These are phyloP conservation scores for Paracoccidioides brasiliensis DNA, from an alignment of 2,329 filamentous ascomycete genomes.

Conservation along the genomic window DNA sequence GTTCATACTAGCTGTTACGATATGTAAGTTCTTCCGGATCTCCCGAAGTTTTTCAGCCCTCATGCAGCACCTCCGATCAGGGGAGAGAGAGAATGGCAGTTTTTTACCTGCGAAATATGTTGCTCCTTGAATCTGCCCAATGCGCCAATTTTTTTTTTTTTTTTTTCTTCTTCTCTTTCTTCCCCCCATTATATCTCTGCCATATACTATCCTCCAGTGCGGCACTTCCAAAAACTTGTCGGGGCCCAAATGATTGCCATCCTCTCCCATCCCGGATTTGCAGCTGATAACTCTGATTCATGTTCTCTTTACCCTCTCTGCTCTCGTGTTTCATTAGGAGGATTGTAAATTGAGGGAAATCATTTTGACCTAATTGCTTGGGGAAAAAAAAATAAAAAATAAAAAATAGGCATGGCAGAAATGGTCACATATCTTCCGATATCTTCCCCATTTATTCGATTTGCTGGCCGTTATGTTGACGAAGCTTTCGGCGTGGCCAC, in stretches of 20 bases:
- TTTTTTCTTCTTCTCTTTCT: no score
- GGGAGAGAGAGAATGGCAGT: not conserved
- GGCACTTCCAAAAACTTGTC: constrained; percentile 1
- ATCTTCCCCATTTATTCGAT: constrained; percentile 34
- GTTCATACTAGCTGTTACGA: constrained; percentile 33
- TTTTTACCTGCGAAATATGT: not conserved
- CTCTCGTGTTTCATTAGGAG: not conserved
- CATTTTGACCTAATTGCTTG: not conserved
- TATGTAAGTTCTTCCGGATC: constrained; percentile 25
- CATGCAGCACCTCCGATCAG: not conserved
- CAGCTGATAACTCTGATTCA: no score
- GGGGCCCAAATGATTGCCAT: not conserved
- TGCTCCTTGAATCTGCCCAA: not conserved
- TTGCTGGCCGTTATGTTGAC: constrained; percentile 37
- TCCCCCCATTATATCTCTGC: no score
- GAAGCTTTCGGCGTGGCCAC: constrained; percentile 36
- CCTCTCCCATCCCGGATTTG: not conserved
- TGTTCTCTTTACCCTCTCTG: not conserved
- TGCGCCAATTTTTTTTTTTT: no score
- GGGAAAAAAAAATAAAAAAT: not conserved
- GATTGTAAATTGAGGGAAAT: constrained; percentile 14
- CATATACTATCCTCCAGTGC: constrained; percentile 6
- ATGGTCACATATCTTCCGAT: constrained; percentile 40
- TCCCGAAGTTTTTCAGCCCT: constrained; percentile 3
- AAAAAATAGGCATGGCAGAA: constrained; percentile 31